phyloP scores from a whole-genome alignment of 495 filamentous ascomycete genomes.

The Penicillium diatomitis region DNA sequence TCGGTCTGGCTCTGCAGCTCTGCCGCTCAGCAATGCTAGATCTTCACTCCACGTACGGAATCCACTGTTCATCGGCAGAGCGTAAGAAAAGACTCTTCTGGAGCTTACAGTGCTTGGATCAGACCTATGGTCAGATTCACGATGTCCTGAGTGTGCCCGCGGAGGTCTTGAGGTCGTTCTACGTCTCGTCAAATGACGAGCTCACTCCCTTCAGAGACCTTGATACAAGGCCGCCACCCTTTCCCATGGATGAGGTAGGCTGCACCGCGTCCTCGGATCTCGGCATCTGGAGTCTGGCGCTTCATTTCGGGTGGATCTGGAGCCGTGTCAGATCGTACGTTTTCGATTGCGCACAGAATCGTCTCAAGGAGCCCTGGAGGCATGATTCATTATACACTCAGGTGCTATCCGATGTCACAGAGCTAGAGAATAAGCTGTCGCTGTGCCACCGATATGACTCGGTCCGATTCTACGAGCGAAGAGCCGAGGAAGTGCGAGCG shows the following conservation, averaged over 20 bases:
- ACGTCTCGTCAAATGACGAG: slow-evolving; percentile 15
- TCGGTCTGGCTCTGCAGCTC: slow-evolving; percentile 34
- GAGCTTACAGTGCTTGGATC: slow-evolving; percentile 35
- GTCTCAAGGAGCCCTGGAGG: slow-evolving; percentile 37
- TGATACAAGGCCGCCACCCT: slow-evolving; percentile 21
- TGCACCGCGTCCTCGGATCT: slow-evolving; percentile 21
- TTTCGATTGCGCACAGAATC: slow-evolving; percentile 30
- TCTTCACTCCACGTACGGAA: slow-evolving; percentile 23
- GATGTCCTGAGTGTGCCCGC: slow-evolving; percentile 28
- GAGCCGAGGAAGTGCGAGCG: slow-evolving; percentile 23
- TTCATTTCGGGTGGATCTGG: slow-evolving; percentile 40
- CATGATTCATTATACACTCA: slow-evolving; percentile 39
- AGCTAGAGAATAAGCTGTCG: slow-evolving; percentile 36
- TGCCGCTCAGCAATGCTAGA: slow-evolving; percentile 37
- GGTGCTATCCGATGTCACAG: slow-evolving; percentile 34
- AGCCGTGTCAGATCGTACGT: slow-evolving; percentile 32
- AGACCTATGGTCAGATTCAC: slow-evolving; percentile 33
- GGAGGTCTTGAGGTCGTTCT: slow-evolving; percentile 25
- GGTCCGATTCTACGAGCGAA: slow-evolving; percentile 38
- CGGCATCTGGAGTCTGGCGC: slow-evolving; percentile 34
- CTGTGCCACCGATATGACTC: slow-evolving; percentile 39
- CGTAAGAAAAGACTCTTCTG: slow-evolving; percentile 38
- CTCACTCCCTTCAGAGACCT: slow-evolving; percentile 4
- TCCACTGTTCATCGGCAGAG: slow-evolving; percentile 21
- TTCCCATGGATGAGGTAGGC: slow-evolving; percentile 29